Evolutionary conservation across 2,329 filamentous ascomycete species (phyloP).

Genomic region (Claviceps sp.): DNA sequence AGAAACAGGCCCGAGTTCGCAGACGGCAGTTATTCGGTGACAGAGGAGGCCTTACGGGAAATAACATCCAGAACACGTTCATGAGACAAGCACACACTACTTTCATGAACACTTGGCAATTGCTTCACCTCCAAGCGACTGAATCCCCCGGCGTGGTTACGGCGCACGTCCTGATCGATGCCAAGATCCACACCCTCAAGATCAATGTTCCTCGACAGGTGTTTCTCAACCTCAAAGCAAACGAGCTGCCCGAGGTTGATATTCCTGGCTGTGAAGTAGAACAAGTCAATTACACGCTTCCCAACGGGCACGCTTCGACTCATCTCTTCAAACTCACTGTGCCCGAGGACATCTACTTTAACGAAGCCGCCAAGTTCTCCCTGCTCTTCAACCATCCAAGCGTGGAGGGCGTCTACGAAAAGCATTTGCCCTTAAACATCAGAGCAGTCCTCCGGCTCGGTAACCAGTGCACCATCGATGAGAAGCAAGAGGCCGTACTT

Average conservation of each 20-base stretch:
- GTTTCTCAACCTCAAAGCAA: conserved; percentile 81
- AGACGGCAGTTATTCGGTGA: conserved; percentile 90
- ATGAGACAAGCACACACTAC: conserved; percentile 82
- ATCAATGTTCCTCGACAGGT: conserved; percentile 80
- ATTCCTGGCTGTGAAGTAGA: conserved; percentile 78
- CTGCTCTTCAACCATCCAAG: conserved; percentile 81
- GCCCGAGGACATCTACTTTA: conserved; percentile 74
- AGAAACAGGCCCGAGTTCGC: conserved; percentile 76
- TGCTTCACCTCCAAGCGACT: conserved; percentile 74
- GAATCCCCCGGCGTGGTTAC: conserved; percentile 76
- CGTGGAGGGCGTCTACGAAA: conserved; percentile 95
- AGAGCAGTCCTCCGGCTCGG: conserved; percentile 82
- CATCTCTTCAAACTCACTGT: conserved; percentile 92
- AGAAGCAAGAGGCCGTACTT: conserved; percentile 76
- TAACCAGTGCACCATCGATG: conserved; percentile 85
- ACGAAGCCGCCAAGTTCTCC: conserved; percentile 70
- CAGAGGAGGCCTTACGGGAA: conserved; percentile 38
- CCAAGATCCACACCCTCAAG: conserved; percentile 78
- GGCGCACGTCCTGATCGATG: conserved; percentile 85
- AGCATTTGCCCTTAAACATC: conserved; percentile 74
- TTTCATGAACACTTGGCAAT: conserved; percentile 89
- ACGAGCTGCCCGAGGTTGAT: conserved; percentile 77
- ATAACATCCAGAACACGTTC: conserved; percentile 57
- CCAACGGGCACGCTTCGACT: conserved; percentile 86
- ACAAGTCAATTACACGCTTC: conserved; percentile 84